Conservation (phyloP, 768 basidiomycete genomes). For the Mycena rosella region DNA sequence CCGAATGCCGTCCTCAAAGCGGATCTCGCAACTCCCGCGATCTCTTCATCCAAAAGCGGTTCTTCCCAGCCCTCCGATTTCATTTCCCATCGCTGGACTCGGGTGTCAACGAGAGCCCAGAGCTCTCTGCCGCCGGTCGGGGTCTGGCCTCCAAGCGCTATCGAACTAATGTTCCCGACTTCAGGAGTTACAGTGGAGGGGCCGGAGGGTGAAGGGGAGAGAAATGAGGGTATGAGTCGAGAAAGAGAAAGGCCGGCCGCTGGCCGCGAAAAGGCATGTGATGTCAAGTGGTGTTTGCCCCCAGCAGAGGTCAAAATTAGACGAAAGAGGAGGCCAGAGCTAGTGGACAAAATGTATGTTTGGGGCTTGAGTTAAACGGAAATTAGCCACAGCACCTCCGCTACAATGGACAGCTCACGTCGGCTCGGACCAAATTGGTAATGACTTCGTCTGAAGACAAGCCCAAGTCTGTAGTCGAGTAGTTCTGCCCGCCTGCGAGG, state of each 20-base stretch:
- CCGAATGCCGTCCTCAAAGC: constrained; percentile 61
- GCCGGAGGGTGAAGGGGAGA: constrained; percentile 59
- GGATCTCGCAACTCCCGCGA: constrained; percentile 60
- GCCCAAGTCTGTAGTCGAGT: constrained; percentile 61
- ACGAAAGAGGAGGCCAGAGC: constrained; percentile 74
- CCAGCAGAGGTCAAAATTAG: constrained; percentile 74
- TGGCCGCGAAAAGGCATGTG: constrained; percentile 72
- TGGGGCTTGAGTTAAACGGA: constrained; percentile 58
- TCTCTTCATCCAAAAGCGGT: constrained; percentile 66
- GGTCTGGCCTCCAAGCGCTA: constrained; percentile 63
- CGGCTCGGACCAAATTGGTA: constrained; percentile 74
- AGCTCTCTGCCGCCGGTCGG: constrained; percentile 64
- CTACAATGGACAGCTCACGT: constrained; percentile 58
- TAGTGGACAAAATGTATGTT: constrained; percentile 78
- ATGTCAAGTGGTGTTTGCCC: constrained; percentile 73
- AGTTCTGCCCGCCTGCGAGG: constrained; percentile 83
- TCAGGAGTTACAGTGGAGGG: constrained; percentile 55
- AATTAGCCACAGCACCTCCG: constrained; percentile 17
- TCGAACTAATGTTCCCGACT: constrained; percentile 73
- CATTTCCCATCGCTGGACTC: constrained; percentile 80
- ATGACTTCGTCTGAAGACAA: constrained; percentile 69
- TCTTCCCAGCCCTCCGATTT: constrained; percentile 80
- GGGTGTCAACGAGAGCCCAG: constrained; percentile 77
- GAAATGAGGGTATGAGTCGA: constrained; percentile 56
- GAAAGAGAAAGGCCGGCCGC: constrained; percentile 58